Conservation (phyloP, 163 green algal species). For the Scenedesmus sp. region DNA sequence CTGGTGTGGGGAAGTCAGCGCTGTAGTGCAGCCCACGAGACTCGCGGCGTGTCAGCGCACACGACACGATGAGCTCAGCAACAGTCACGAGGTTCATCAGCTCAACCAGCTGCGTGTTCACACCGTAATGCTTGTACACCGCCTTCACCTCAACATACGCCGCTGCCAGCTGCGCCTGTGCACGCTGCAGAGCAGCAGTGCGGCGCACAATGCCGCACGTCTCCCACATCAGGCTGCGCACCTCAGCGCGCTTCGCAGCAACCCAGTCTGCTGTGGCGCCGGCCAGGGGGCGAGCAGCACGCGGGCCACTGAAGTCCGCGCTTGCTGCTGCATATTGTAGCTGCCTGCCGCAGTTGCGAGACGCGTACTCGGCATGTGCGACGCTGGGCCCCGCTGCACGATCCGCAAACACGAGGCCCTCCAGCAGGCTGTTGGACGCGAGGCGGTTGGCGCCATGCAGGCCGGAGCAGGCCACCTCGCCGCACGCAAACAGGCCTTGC, state of each 20-base stretch:
- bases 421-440: constrained; percentile 97
- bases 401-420: constrained; percentile 96
- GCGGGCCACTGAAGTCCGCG: constrained; percentile 62
- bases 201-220: constrained; percentile 85
- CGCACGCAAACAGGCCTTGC: constrained; percentile 93
- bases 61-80: constrained; percentile 71
- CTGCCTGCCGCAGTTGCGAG: constrained; percentile 63
- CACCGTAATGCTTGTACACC: constrained; percentile 66
- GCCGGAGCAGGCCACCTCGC: constrained; percentile 95
- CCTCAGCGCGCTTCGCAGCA: constrained; percentile 66
- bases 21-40: constrained; percentile 74
- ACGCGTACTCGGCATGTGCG: constrained; percentile 79
- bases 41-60: constrained; percentile 75
- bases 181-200: constrained; percentile 58
- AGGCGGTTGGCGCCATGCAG: constrained; percentile 99
- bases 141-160: constrained; percentile 79
- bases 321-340: constrained; percentile 72
- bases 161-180: constrained; percentile 61
- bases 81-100: constrained; percentile 88
- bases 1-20: constrained; percentile 66
- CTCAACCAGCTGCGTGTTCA: constrained; percentile 78
- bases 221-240: constrained; percentile 86
- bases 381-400: constrained; percentile 83
- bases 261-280: constrained; percentile 74
- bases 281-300: constrained; percentile 55